A percentile compares a stretch with the other conserved stretches of the same genome.
Conservation (phyloP, 805 yeast genomes). For the Starmerella kuoi region DNA sequence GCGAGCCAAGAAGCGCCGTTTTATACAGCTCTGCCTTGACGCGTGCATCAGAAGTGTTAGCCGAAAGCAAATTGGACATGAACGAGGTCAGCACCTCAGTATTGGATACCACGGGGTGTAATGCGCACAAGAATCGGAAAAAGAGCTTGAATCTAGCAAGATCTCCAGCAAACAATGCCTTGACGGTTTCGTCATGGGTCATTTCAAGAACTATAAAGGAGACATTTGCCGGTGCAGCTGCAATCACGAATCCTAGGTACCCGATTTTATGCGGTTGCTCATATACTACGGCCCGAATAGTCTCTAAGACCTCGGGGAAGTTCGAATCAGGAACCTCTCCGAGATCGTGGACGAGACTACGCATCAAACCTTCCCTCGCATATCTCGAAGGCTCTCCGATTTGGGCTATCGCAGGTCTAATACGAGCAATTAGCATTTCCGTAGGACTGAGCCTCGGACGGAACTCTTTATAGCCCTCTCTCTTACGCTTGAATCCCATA, state of each 20-base stretch:
- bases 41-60: background rate
- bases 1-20: constrained; percentile 15
- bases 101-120: constrained; percentile 46
- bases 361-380: constrained; percentile 21
- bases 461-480: constrained; percentile 12
- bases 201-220: constrained; percentile 60
- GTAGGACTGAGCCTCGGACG: constrained; percentile 18
- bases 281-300: constrained; percentile 52
- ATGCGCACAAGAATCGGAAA: constrained; percentile 54
- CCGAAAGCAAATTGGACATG: constrained; percentile 1
- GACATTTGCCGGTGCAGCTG: constrained; percentile 27
- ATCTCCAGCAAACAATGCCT: constrained; percentile 35
- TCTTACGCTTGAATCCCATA: constrained; percentile 18
- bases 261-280: constrained; percentile 90
- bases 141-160: constrained; percentile 63
- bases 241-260: constrained; percentile 52
- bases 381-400: constrained; percentile 45
- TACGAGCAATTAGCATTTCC: constrained; percentile 12
- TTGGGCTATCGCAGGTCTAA: constrained; percentile 37
- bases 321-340: constrained; percentile 46
- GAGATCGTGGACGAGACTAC: constrained; percentile 32
- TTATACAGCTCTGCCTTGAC: constrained; percentile 25
- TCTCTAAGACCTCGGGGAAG: constrained; percentile 47
- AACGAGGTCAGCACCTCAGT: constrained; percentile 34
- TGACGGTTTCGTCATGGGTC: constrained; percentile 53